A percentile compares a stretch with the other conserved stretches of the same genome.
phyloP scores from a whole-genome alignment of 306 rosid species.

The Castanea sativa region DNA sequence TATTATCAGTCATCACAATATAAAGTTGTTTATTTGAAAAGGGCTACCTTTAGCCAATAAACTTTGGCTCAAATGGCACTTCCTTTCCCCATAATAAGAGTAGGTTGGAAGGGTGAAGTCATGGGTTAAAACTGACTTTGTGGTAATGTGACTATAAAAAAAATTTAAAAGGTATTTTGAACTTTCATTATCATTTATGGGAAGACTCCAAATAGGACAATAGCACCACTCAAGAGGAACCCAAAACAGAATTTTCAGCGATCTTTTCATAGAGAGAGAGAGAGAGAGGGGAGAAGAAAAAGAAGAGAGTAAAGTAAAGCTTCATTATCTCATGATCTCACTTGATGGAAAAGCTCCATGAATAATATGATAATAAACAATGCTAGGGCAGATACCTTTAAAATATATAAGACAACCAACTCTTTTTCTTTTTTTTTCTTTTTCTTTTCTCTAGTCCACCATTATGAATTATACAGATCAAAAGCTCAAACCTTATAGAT shows the following conservation, averaged over 20 bases:
- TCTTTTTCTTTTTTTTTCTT: no score
- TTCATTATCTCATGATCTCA: neutral
- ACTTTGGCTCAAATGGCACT: no score
- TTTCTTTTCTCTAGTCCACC: neutral
- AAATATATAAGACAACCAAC: neutral
- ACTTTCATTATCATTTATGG: no score
- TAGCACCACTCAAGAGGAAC: neutral
- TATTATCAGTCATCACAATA: neutral
- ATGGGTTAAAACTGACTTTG: no score
- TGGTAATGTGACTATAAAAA: no score
- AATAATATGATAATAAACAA: neutral
- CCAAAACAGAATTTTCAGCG: neutral
- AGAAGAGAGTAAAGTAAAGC: neutral
- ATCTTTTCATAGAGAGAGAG: neutral
- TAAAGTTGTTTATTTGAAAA: neutral
- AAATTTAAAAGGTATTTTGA: no score
- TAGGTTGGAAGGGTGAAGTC: no score
- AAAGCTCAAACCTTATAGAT: constrained; percentile 72
- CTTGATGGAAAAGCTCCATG: neutral
- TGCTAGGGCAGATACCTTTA: neutral
- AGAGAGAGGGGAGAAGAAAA: no score
- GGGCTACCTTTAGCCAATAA: neutral
- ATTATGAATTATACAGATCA: neutral
- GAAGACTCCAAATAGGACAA: neutral
- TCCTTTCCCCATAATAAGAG: no score